phyloP scores from a whole-genome alignment of 106 monocot species.

The Gastrodia elata region DNA sequence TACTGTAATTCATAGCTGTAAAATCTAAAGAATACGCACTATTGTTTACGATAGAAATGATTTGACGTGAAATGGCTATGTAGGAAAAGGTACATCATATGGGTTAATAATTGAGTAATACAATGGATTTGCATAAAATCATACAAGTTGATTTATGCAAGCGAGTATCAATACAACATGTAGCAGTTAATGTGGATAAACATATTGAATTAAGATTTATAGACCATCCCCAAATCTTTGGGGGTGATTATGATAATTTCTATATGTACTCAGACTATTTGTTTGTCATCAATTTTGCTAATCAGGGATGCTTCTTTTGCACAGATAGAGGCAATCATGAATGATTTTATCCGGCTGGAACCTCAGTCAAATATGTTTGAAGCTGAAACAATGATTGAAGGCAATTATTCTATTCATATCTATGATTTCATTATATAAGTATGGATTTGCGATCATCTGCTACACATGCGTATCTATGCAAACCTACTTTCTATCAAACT shows the following conservation, averaged over 20 bases:
- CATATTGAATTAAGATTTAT: background rate
- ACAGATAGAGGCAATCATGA: conserved; percentile 94
- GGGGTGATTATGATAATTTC: background rate
- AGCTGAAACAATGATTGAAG: conserved; percentile 98
- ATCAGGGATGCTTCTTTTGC: conserved; percentile 13
- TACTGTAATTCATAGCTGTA: background rate
- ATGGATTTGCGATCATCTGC: background rate
- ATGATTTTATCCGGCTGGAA: conserved; percentile 74
- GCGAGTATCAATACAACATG: background rate
- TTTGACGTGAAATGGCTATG: background rate
- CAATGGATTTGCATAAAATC: background rate
- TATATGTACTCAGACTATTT: background rate
- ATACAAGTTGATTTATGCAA: background rate
- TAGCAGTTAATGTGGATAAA: background rate
- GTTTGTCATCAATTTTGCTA: background rate
- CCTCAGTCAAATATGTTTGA: conserved; percentile 88
- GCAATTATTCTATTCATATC: conserved; percentile 8
- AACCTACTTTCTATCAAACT: background rate
- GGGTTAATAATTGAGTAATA: background rate
- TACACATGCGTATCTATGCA: background rate
- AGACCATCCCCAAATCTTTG: background rate
- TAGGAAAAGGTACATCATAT: conserved; percentile 1
- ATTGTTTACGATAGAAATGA: background rate
- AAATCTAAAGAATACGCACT: background rate
- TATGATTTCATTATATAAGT: background rate